These are phyloP conservation scores for Lodderomyces theae DNA, from an alignment of 1,139 yeast genomes.

Conservation along the genomic window DNA sequence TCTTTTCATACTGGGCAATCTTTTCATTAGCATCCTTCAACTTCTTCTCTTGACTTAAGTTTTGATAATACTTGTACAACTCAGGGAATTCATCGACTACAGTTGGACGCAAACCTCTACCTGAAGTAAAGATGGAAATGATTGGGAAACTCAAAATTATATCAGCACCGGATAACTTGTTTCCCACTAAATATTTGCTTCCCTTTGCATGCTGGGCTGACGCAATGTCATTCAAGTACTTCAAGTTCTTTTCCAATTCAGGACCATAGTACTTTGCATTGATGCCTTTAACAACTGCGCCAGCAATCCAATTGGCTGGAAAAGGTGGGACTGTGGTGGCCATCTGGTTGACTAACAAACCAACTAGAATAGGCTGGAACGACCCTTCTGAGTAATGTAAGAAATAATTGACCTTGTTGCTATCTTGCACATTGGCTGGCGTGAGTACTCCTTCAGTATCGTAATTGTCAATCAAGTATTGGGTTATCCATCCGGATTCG, in stretches of 20 bases:
- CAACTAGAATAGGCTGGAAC: conserved; percentile 32
- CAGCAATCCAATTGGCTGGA: conserved; percentile 23
- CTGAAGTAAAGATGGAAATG: conserved; percentile 18
- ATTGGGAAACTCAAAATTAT: conserved; percentile 35
- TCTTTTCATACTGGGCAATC: conserved; percentile 2
- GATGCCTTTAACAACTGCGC: conserved; percentile 21
- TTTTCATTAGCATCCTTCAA: conserved; percentile 5
- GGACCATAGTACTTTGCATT: conserved; percentile 25
- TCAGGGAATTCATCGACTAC: conserved; percentile 20
- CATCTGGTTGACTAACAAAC: conserved; percentile 24
- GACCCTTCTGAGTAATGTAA: conserved; percentile 39
- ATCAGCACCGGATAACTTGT: conserved; percentile 37
- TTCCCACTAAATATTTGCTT: conserved; percentile 33
- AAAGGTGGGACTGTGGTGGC: conserved; percentile 30
- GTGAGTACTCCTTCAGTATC: conserved; percentile 25
- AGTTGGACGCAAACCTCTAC: background rate
- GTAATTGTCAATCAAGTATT: conserved; percentile 29
- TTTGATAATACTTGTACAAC: conserved; percentile 24
- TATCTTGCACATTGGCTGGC: conserved; percentile 24
- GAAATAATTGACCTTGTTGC: conserved; percentile 30
- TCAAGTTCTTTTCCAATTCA: conserved; percentile 25
- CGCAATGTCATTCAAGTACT: conserved; percentile 30
- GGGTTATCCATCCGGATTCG: conserved; percentile 37
- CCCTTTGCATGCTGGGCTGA: conserved; percentile 23
- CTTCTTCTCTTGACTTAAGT: conserved; percentile 12